Conservation (phyloP, 2,329 filamentous ascomycete genomes). For the Ophiostoma montium region DNA sequence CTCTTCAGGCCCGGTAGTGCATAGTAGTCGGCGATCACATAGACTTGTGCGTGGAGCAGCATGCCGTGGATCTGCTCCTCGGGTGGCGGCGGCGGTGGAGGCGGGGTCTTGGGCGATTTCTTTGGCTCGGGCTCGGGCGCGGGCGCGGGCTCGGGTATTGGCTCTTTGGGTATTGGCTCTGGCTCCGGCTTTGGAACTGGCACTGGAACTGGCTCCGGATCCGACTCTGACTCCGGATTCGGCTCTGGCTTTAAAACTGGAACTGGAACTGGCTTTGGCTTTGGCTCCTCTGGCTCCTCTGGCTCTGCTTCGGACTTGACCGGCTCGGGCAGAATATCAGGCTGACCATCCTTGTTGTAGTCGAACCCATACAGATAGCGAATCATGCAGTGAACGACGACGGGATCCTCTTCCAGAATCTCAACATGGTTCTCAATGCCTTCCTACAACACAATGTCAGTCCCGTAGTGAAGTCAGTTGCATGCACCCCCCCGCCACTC, state of each 20-base stretch:
- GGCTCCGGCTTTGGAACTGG: too few species aligned
- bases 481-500: too few species aligned
- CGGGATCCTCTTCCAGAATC: neutral
- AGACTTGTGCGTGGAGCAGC: neutral
- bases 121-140: neutral
- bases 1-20: neutral
- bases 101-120: too few species aligned
- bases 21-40: neutral
- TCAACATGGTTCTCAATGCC: neutral
- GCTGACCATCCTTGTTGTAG: neutral
- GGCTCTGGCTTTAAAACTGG: too few species aligned
- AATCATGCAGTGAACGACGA: constrained; percentile 2
- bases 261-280: too few species aligned
- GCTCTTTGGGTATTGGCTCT: neutral
- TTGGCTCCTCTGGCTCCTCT: too few species aligned
- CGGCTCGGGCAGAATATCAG: too few species aligned
- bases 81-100: too few species aligned
- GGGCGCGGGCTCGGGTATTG: neutral
- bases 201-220: too few species aligned
- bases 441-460: neutral
- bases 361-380: constrained; percentile 1
- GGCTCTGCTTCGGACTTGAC: too few species aligned
- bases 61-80: neutral
- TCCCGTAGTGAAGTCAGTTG: too few species aligned
- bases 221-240: too few species aligned